Percentiles rank a stretch among this genome's conserved stretches.
Evolutionary conservation across 176 grass and related monocot species (phyloP).

Genomic region (Zoysia pacifica): DNA sequence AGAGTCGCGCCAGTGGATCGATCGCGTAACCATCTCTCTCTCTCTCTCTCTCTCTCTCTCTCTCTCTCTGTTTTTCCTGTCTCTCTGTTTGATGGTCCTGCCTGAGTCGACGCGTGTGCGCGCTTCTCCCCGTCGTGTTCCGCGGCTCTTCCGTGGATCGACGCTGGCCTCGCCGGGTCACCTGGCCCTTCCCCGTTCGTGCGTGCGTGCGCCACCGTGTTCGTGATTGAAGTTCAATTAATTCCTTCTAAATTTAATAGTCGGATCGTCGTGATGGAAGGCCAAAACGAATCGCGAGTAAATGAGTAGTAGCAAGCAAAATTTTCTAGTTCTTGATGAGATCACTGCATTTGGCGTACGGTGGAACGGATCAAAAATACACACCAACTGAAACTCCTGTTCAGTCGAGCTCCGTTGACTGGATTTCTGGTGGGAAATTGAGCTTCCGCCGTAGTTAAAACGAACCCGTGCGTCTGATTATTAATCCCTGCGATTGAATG

Average conservation of each 20-base stretch:
- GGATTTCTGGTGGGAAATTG: background rate
- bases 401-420: background rate
- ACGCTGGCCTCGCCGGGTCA: background rate
- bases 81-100: background rate
- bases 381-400: background rate
- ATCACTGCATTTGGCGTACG: background rate
- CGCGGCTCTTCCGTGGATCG: background rate
- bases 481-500: constrained; percentile 4
- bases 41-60: background rate
- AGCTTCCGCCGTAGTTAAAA: background rate
- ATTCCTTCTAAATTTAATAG: background rate
- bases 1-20: constrained; percentile 81
- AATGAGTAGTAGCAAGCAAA: background rate
- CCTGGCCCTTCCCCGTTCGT: background rate
- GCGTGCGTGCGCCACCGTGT: background rate
- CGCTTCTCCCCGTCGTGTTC: background rate
- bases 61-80: background rate
- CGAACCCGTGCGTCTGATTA: constrained; percentile 2
- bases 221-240: constrained; percentile 21
- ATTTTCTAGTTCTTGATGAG: background rate
- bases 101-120: background rate
- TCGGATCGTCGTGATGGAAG: background rate
- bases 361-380: background rate
- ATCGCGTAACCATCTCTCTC: constrained; percentile 40
- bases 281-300: background rate